Conservation (phyloP, 371 early-diverging fungal genomes). For the Saksenaea vasiformis region DNA sequence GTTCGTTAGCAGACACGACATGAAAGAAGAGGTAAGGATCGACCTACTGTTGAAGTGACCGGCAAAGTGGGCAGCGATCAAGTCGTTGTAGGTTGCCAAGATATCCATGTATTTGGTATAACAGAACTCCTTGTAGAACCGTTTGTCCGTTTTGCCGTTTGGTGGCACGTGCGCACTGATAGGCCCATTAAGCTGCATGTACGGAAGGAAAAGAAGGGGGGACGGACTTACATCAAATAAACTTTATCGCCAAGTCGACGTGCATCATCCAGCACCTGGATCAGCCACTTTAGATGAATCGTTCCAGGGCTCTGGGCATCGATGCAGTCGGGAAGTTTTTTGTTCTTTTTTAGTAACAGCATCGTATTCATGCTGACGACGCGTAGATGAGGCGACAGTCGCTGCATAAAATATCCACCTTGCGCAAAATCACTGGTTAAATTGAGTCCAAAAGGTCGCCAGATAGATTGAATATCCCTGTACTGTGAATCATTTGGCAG, state of each 20-base stretch:
- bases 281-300: conserved; percentile 30
- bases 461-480: conserved; percentile 13
- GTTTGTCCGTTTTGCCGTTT: conserved; percentile 20
- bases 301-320: conserved; percentile 15
- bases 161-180: conserved; percentile 56
- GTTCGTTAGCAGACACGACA: not conserved
- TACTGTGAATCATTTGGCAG: conserved; percentile 10
- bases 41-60: conserved; percentile 47
- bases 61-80: conserved; percentile 46
- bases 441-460: conserved; percentile 23
- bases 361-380: conserved; percentile 26
- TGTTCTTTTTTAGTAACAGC: conserved; percentile 28
- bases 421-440: conserved; percentile 5
- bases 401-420: conserved; percentile 22
- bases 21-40: not conserved
- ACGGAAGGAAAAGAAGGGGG: not conserved
- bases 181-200: not conserved
- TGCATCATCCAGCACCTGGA: conserved; percentile 17
- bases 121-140: conserved; percentile 30
- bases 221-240: conserved; percentile 23
- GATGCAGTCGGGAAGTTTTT: conserved; percentile 22
- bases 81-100: conserved; percentile 39
- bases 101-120: conserved; percentile 34
- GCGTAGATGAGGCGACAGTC: conserved; percentile 19
- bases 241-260: conserved; percentile 12